Percentiles rank a stretch among this genome's conserved stretches.
Evolutionary conservation across 1,284 basidiomycete genomes (phyloP).

Genomic region (Tremellales sp.): DNA sequence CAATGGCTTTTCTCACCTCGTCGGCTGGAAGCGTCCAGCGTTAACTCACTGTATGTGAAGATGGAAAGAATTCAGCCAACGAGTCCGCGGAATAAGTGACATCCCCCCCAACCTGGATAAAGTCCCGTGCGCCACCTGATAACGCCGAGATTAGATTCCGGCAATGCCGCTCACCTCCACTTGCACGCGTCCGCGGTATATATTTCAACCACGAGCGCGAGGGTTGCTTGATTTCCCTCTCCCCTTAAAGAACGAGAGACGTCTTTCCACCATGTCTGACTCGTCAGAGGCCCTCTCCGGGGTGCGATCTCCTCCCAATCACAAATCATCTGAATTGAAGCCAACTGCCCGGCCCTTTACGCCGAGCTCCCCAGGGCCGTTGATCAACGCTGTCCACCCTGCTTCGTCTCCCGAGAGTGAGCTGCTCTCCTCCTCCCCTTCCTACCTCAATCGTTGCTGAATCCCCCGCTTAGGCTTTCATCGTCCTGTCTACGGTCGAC

Average conservation of each 20-base stretch:
- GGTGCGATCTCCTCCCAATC: not conserved
- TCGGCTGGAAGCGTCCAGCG: too few relatives aligned
- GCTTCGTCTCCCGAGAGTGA: not conserved
- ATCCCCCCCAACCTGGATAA: too few relatives aligned
- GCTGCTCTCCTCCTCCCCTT: not conserved
- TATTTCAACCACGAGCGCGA: not conserved
- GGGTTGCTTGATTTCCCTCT: not conserved
- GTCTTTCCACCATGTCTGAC: not conserved
- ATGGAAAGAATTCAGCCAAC: not conserved
- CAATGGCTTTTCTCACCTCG: too few relatives aligned
- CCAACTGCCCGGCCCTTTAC: conserved; percentile 3
- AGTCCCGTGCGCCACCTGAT: too few relatives aligned
- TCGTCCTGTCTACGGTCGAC: too few relatives aligned
- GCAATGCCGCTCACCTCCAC: too few relatives aligned
- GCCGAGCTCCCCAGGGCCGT: not conserved
- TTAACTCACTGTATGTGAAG: too few relatives aligned
- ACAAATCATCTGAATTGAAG: not conserved
- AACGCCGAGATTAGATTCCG: too few relatives aligned
- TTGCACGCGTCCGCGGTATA: too few relatives aligned
- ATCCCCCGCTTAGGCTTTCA: too few relatives aligned
- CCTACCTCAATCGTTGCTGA: too few relatives aligned
- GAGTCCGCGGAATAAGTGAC: conserved; percentile 3
- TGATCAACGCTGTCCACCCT: not conserved
- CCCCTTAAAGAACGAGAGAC: not conserved
- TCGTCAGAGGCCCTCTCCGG: not conserved